Base-by-base conservation (phyloP, 192 early-diverging fungal species). In the Backusella sp. region DNA sequence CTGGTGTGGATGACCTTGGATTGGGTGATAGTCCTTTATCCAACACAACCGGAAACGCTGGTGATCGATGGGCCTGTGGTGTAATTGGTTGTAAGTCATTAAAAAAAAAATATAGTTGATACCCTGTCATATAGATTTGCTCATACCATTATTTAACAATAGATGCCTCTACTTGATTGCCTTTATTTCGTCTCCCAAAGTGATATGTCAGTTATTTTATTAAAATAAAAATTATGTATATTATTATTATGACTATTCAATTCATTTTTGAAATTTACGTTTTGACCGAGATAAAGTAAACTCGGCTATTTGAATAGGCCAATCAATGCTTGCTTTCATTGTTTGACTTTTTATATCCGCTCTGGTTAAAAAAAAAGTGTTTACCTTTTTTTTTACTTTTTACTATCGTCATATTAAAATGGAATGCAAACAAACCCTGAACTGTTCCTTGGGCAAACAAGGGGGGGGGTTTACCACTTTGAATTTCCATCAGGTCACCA, bases 41-140 rank as follows among this genome's bases (percentile, higher is more conserved):
- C 32, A 78, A 83, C 65, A 85, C 86, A 36, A 95, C 94, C 23
- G 95, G 95, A 46, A 94, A 97, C 73, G 90, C 94, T 76, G 95
- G 95, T 28, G 90, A 78, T 67, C 90, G 95, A 76, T 79, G 90
- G 46, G 91, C 89, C 35, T 97, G 95, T 86, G 95, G 94, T 84
- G 93, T 95, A 77, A 92, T 96, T 81, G 94, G 94, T 21, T 74
- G 69, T 70, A 70, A 70, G 69, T 70, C 8, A 23, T 23, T 21
- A 53, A 56, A 19, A 19, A 49, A 53, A 26, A 19, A 6, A 49
- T 49, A 19, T 49, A 19, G 5, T 49, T 49, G 17, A 3, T 5
- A 49, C 11, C 11, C 12, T 44, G 2, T 44, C 15, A 15, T 19
- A 53, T 26, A 23, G 4, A 53, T 53, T 53, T 6, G 1, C 6